These are phyloP conservation scores for Saitozyma sp. DNA, from an alignment of 768 basidiomycete genomes.

Conservation along the genomic window DNA sequence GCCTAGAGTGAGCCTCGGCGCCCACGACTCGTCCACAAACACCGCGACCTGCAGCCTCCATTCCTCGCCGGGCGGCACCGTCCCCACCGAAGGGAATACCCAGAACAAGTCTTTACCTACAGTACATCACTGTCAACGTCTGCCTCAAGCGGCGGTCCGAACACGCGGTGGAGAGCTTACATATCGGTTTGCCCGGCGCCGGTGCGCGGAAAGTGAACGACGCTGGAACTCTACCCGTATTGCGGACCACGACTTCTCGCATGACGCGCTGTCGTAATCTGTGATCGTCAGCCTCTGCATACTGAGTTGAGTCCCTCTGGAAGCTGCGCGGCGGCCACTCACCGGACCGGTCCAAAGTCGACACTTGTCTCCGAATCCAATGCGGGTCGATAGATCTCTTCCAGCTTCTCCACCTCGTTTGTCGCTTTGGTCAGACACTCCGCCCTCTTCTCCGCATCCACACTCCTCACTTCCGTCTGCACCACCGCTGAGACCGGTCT, in stretches of 20 bases:
- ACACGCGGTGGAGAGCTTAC: conserved; percentile 15
- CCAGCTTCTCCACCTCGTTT: conserved; percentile 35
- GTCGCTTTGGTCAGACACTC: conserved; percentile 16
- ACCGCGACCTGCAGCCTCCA: conserved; percentile 22
- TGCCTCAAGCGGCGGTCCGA: not conserved
- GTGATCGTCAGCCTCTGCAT: conserved; percentile 2
- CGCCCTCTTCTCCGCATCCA: conserved; percentile 28
- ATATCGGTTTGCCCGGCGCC: conserved; percentile 28
- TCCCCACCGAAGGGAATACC: conserved; percentile 29
- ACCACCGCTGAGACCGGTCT: conserved; percentile 33
- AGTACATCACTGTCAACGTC: conserved; percentile 11
- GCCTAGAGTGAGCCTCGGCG: conserved; percentile 26
- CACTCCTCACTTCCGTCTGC: conserved; percentile 21
- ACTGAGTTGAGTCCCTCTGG: not conserved
- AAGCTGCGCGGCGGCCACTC: conserved; percentile 1
- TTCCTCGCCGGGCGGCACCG: conserved; percentile 23
- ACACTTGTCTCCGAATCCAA: conserved; percentile 30
- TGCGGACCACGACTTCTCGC: conserved; percentile 21
- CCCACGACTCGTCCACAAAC: conserved; percentile 21
- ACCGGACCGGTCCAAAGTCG: conserved; percentile 38
- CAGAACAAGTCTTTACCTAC: conserved; percentile 38
- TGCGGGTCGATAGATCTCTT: conserved; percentile 36
- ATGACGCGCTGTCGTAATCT: conserved; percentile 21
- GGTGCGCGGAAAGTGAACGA: conserved; percentile 34
- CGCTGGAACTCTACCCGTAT: conserved; percentile 36